These are phyloP conservation scores for Exutisphaerella laricina DNA, from an alignment of 2,329 filamentous ascomycete species.

Conservation along the genomic window DNA sequence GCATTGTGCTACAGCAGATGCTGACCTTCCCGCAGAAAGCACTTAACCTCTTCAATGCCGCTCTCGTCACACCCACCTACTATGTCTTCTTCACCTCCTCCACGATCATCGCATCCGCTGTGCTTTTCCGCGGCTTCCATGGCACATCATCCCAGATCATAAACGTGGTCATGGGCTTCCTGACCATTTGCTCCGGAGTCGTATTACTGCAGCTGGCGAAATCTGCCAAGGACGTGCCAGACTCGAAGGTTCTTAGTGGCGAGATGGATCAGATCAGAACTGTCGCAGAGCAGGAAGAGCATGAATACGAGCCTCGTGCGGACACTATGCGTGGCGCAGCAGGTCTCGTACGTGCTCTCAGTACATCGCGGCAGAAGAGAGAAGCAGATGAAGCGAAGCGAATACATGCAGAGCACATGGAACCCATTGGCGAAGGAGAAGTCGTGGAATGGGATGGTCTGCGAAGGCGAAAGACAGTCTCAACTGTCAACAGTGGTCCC, in stretches of 20 bases:
- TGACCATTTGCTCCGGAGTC: constrained; percentile 89
- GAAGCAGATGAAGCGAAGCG: constrained; percentile 74
- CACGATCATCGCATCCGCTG: constrained; percentile 87
- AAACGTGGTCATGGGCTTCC: constrained; percentile 87
- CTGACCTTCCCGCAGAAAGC: constrained; percentile 69
- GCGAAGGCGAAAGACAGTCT: constrained; percentile 61
- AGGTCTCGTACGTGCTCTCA: constrained; percentile 79
- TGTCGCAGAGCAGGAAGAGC: constrained; percentile 89
- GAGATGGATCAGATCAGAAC: constrained; percentile 93
- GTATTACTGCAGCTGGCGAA: constrained; percentile 94
- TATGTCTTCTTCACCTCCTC: constrained; percentile 98
- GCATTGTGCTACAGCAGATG: background rate
- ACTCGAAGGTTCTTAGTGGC: constrained; percentile 83
- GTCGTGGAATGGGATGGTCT: constrained; percentile 89
- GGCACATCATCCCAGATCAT: constrained; percentile 73
- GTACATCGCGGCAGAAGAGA: constrained; percentile 66
- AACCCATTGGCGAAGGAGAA: constrained; percentile 72
- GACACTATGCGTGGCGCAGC: constrained; percentile 90
- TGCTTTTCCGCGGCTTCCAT: constrained; percentile 91
- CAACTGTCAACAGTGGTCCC: constrained; percentile 11
- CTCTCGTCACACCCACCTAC: constrained; percentile 94
- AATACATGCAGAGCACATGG: constrained; percentile 74
- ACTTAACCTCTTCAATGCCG: constrained; percentile 92
- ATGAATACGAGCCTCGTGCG: constrained; percentile 93
- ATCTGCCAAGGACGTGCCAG: constrained; percentile 94